phyloP scores from a whole-genome alignment of 2,329 filamentous ascomycete species.

The Exophiala alcalophila region DNA sequence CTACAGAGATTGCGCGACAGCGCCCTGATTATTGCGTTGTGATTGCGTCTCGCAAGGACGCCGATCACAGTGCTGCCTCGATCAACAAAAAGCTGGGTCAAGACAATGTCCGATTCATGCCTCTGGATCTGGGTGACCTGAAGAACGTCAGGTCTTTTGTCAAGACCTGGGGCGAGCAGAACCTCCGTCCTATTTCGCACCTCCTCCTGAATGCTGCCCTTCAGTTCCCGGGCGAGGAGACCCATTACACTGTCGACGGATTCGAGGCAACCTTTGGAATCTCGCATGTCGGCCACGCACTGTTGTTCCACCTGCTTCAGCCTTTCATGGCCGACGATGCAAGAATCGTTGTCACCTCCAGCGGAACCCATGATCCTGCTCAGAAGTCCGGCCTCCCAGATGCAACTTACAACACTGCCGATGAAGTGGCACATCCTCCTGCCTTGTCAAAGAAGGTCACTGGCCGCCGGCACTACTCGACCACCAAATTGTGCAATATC shows the following conservation, averaged over 20 bases:
- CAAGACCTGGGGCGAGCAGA: conserved; percentile 35
- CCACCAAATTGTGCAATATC: conserved; percentile 49
- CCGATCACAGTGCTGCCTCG: conserved; percentile 38
- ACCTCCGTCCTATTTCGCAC: conserved; percentile 43
- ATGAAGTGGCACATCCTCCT: conserved; percentile 46
- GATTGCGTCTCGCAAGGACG: conserved; percentile 46
- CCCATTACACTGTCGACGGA: conserved; percentile 41
- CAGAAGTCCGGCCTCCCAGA: conserved; percentile 44
- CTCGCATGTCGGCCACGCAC: conserved; percentile 51
- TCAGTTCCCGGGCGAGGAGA: conserved; percentile 40
- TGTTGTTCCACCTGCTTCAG: conserved; percentile 50
- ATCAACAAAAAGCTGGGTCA: conserved; percentile 46
- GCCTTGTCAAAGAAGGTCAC: conserved; percentile 30
- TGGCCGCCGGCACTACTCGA: conserved; percentile 45
- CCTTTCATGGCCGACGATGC: conserved; percentile 40
- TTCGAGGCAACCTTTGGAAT: conserved; percentile 51
- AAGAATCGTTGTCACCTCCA: conserved; percentile 47
- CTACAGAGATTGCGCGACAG: conserved; percentile 41
- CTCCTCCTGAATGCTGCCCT: conserved; percentile 51
- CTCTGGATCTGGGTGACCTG: conserved; percentile 45
- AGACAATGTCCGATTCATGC: conserved; percentile 42
- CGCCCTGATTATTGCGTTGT: conserved; percentile 44
- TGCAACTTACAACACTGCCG: conserved; percentile 44
- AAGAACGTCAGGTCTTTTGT: conserved; percentile 45
- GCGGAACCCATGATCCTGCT: conserved; percentile 49